Base-by-base conservation (phyloP, 2,329 filamentous ascomycete species). In the Colletotrichum sp. region DNA sequence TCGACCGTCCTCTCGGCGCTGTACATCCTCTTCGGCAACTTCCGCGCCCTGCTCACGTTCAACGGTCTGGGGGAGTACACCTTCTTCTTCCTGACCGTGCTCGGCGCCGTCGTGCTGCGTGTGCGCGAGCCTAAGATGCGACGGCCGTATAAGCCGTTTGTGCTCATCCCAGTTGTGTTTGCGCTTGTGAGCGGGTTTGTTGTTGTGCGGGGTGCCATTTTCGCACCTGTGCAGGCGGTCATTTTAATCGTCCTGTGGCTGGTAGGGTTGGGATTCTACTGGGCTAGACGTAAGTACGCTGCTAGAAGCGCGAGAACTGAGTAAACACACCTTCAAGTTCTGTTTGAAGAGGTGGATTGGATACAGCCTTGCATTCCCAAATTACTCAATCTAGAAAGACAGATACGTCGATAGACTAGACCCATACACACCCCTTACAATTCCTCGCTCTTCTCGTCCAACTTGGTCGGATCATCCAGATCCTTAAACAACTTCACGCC, bases 21-120 rank as follows among this genome's bases (percentile, higher is more conserved):
- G 2, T 93, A 93, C 81, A 92, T 93, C 36, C 79, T 92, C 2
- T 84, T 92, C 0, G 92, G 92, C 21, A 91, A 87, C 81, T 93
- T 93, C 83, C 88, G 91, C 39, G 89, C 90, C 1, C 87, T 93
- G 0, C 79, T 93, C 13, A 93, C 91, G 0, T 92, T 92, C 78
- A 91, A 91, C 68, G 90, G 90, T 0, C 83, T 92, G 6, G 90
- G 89, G 16, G 90, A 92, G 78, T 93, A 91, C 80, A 89, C 91
- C 0, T 93, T 93, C 82, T 93, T 93, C 83, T 92, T 93, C 79
- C 85, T 92, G 34, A 91, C 91, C 0, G 91, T 93, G 0, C 79
- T 92, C 0, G 92, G 91, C 0, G 88, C 90, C 2, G 84, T 93
- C 12, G 83, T 92, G 18, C 82, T 93, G 59, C 87, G 92, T 14